phyloP scores from a whole-genome alignment of 2,329 filamentous ascomycete genomes.

The Fusarium subglutinans region DNA sequence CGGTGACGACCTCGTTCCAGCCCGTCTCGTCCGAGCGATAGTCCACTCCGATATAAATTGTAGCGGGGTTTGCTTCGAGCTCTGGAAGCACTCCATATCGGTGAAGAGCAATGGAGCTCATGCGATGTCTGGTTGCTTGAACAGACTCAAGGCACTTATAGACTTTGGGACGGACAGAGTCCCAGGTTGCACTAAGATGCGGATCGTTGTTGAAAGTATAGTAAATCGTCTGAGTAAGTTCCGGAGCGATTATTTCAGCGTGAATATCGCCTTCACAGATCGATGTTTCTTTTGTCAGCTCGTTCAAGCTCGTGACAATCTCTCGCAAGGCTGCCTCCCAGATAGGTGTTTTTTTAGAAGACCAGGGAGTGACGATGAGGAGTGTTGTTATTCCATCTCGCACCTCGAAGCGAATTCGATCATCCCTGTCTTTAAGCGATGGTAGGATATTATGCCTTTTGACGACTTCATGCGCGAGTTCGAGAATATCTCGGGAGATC shows the following conservation, averaged over 20 bases:
- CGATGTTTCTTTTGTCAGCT: fast-evolving
- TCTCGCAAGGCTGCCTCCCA: fast-evolving
- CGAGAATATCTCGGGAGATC: fast-evolving
- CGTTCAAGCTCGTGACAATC: fast-evolving
- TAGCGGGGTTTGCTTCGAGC: background rate
- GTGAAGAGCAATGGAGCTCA: background rate
- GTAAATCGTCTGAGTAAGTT: background rate
- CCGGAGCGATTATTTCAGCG: background rate
- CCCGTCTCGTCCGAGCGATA: background rate
- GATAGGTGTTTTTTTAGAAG: background rate
- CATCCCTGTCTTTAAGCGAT: fast-evolving
- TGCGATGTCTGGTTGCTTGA: background rate
- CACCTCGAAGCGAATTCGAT: fast-evolving
- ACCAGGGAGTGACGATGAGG: fast-evolving
- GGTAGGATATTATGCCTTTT: fast-evolving
- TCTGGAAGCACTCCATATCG: background rate
- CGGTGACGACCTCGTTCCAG: background rate
- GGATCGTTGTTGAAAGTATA: background rate
- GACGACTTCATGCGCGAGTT: fast-evolving
- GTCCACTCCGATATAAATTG: background rate
- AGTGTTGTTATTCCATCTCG: fast-evolving
- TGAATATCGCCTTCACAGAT: background rate
- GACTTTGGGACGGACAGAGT: background rate
- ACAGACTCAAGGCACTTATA: background rate
- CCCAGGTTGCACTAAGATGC: background rate